phyloP scores from a whole-genome alignment of 371 early-diverging fungal species.

The Dichotomocladium elegans region DNA sequence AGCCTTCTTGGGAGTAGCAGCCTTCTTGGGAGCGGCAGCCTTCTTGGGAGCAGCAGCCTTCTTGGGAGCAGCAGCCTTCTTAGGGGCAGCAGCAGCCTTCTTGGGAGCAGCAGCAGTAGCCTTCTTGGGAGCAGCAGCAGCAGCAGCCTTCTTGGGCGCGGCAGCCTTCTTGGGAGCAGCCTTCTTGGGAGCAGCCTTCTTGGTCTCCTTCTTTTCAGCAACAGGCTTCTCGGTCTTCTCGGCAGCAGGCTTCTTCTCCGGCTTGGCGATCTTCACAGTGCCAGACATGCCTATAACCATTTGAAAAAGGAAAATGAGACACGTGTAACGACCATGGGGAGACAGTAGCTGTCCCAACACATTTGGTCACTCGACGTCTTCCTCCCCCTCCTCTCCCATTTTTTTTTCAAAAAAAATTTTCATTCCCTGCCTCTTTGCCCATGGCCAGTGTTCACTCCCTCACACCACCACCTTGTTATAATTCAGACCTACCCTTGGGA shows the following conservation, averaged over 20 bases:
- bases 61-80: slow-evolving; percentile 33
- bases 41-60: slow-evolving; percentile 27
- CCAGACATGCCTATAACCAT: slow-evolving; percentile 49
- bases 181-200: slow-evolving; percentile 20
- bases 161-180: slow-evolving; percentile 32
- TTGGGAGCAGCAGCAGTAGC: slow-evolving; percentile 23
- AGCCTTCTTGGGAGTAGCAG: slow-evolving; percentile 41
- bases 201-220: slow-evolving; percentile 39
- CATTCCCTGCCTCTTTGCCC: not conserved
- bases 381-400: not conserved
- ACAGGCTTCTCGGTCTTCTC: slow-evolving; percentile 39
- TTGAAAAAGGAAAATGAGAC: not conserved
- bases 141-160: slow-evolving; percentile 17
- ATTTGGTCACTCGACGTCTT: not conserved
- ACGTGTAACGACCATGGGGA: slow-evolving; percentile 1
- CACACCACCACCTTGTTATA: not conserved
- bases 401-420: no score
- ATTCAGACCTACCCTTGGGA: slow-evolving; percentile 58
- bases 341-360: not conserved
- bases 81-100: no score
- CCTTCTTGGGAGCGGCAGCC: slow-evolving; percentile 18
- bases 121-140: slow-evolving; percentile 30
- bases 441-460: no score
- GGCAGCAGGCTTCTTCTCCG: slow-evolving; percentile 25
- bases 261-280: slow-evolving; percentile 69